Base-by-base conservation (phyloP, 78 protist species). In the Cavenderia fasciculata region DNA sequence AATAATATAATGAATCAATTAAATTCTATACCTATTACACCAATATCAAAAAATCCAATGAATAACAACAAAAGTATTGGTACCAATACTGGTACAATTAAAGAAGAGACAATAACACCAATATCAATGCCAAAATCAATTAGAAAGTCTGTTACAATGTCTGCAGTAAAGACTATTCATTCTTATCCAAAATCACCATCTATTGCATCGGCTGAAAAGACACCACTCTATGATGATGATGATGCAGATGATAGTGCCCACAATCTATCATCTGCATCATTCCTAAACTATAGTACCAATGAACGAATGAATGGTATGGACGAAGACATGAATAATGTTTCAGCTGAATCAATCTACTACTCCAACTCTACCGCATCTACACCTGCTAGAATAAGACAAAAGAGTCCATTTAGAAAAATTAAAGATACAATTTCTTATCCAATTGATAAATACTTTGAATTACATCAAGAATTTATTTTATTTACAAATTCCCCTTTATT, bases 391-490 rank as follows among this genome's bases (percentile, higher is more conserved):
- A 23, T 33, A 12, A 62, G 34, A 65, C 29, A 63, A 19, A 65
- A 65, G 40, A 10, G 76, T 36, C 4, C 40, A 5, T 40, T 11
- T 2, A 40, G 40, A 65, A 63, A 65, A 21, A 52, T 78, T 21
- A 25, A 52, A 12, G 87, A 78, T 65, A 18, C 65, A 2, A 36
- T 65, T 10, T 43, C 54, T 1, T 65, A 51, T 23, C 87, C 87
- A 21, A 25, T 78, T 3, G 75, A 78, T 51, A 78, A 78, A 52
- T 78, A 52, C 40, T 74, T 65, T 40, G 76, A 78, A 41, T 23
- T 63, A 14, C 70, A 68, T 19, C 71, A 79, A 5, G 56, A 56
- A 12, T 4, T 66, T 0, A 5, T 44, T 5, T 12, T 44, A 25
- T 54, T 79, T 12, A 18, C 23, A 8, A 40, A 46, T 31, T 11